A percentile compares a stretch with the other conserved stretches of the same genome.
Evolutionary conservation across 78 protist species (phyloP).

Genomic region (Dictyostelium capitatum): DNA sequence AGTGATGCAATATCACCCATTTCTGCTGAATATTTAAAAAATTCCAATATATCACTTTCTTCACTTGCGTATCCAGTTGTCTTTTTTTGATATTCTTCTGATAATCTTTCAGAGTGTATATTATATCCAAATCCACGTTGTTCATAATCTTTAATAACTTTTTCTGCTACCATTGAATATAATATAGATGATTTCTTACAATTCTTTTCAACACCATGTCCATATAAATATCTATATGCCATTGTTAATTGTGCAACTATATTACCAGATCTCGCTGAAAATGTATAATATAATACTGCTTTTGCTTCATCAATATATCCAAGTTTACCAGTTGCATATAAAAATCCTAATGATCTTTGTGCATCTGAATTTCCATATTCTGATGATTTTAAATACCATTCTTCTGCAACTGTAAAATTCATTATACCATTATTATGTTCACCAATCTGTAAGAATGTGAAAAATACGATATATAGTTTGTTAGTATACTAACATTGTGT

Average conservation of each 20-base stretch:
- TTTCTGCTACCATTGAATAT: conserved; percentile 76
- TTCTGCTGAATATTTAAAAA: conserved; percentile 83
- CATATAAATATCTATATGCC: conserved; percentile 86
- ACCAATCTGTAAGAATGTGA: conserved; percentile 44
- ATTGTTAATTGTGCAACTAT: conserved; percentile 69
- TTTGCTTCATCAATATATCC: conserved; percentile 38
- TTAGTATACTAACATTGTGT: no score
- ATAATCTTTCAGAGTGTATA: conserved; percentile 30
- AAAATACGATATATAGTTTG: no score
- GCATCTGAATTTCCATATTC: conserved; percentile 70
- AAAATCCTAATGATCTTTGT: conserved; percentile 73
- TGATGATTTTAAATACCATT: conserved; percentile 53
- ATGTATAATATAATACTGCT: conserved; percentile 66
- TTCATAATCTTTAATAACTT: conserved; percentile 51
- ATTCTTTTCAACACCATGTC: conserved; percentile 79
- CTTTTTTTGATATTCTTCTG: not conserved
- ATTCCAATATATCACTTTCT: conserved; percentile 73
- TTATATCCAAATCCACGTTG: conserved; percentile 46
- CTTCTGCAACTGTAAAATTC: conserved; percentile 46
- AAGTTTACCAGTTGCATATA: conserved; percentile 76
- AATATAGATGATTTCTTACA: conserved; percentile 77
- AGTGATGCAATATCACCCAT: conserved; percentile 77
- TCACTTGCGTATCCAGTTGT: not conserved
- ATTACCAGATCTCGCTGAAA: conserved; percentile 85
- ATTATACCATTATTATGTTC: conserved; percentile 37